Evolutionary conservation across 139 green algal genomes (phyloP).

Genomic region (Spirogloea muscicola): DNA sequence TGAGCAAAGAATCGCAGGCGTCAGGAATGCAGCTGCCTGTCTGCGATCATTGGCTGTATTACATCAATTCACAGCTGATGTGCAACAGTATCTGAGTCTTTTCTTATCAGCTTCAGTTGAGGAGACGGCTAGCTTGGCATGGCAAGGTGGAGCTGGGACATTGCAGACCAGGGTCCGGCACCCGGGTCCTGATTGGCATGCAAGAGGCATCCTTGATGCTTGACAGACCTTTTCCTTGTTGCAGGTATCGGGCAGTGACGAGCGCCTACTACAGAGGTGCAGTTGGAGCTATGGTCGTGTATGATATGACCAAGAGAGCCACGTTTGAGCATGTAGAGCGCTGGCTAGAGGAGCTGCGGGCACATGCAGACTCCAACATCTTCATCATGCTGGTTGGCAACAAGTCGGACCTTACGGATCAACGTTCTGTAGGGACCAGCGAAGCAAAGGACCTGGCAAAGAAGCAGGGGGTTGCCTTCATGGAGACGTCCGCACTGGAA

Average conservation of each 20-base stretch:
- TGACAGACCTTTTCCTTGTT: neutral
- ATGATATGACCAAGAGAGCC: constrained; percentile 87
- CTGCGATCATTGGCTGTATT: too few species aligned
- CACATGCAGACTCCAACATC: constrained; percentile 41
- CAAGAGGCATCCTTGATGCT: too few species aligned
- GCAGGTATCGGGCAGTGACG: constrained; percentile 82
- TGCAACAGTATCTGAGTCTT: too few species aligned
- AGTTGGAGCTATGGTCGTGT: constrained; percentile 92
- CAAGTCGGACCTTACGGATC: constrained; percentile 26
- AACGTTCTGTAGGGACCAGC: constrained; percentile 9
- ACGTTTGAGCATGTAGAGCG: constrained; percentile 92
- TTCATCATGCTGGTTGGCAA: constrained; percentile 40
- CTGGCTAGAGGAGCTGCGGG: constrained; percentile 90
- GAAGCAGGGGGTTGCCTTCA: constrained; percentile 38
- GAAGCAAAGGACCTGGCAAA: constrained; percentile 38
- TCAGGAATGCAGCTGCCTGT: too few species aligned
- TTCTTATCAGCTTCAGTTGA: too few species aligned
- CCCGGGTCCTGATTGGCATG: too few species aligned
- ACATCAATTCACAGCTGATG: too few species aligned
- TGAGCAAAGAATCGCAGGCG: too few species aligned
- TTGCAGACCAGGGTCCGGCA: too few species aligned
- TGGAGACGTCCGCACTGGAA: constrained; percentile 40
- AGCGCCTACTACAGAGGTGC: constrained; percentile 89
- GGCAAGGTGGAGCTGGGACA: too few species aligned
- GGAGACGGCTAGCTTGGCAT: too few species aligned